Base-by-base conservation (phyloP, 2,329 filamentous ascomycete species). In the Zasmidium angulare region DNA sequence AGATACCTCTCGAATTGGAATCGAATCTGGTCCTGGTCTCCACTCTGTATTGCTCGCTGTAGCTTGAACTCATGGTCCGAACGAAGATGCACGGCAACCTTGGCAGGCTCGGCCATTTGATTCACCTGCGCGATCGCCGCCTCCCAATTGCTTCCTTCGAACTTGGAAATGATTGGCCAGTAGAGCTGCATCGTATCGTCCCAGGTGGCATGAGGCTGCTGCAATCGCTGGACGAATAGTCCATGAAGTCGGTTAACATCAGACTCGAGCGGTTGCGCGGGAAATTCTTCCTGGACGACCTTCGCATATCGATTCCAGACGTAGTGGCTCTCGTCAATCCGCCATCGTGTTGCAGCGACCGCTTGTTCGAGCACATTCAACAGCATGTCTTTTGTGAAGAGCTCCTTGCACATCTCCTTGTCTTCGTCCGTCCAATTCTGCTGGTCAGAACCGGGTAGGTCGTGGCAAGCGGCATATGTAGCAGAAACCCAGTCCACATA, bases 401-500 rank as follows among this genome's bases (percentile, higher is more conserved):
- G 77, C 63, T 92, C 88, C 66, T 84, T 84, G 53, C 87, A 89
- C 60, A 90, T 78, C 53, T 83, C 76, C 68, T 85, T 85, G 66
- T 93, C 89, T 24, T 92, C 89, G 24, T 86, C 82, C 6, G 86
- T 76, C 84, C 79, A 82, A 23, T 72, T 69, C 26, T 54, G 63
- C 55, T 74, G 72, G 24, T 72, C 73, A 6, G 71, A 70, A 10
- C 68, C 69, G 90, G 83, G 80, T 55, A 76, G 75, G 59, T 81
- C 82, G 72, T 87, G 84, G 67, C 84, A 86, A 65, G 85, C 84
- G 53, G 81, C 81, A 73, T 90, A 87, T 11, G 92, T 84, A 20
- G 84, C 83, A 81, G 88, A 87, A 63, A 93, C 86, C 75, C 88
- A 93, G 68, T 92, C 86, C 74, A 88, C 90, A 71, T 93, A 93